Conservation (phyloP, 768 basidiomycete species). For the Boletus barrowsii region DNA sequence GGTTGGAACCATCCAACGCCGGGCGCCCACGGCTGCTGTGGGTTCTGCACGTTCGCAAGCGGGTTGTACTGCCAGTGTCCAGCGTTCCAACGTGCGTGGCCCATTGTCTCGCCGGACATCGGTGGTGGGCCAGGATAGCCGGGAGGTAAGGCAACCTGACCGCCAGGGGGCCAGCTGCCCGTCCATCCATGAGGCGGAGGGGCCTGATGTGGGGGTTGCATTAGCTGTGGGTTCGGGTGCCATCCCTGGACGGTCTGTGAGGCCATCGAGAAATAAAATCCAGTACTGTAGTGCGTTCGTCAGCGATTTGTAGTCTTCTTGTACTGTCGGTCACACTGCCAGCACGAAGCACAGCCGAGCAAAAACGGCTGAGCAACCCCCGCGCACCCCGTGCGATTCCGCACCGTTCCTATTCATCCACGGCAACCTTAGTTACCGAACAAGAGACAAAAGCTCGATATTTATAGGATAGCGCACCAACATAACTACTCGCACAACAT, state of each 20-base stretch:
- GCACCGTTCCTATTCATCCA: neutral
- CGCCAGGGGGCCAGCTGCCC: constrained; percentile 36
- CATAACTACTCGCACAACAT: neutral
- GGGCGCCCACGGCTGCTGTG: constrained; percentile 32
- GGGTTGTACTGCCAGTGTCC: constrained; percentile 55
- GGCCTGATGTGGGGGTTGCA: constrained; percentile 25
- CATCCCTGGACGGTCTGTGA: constrained; percentile 27
- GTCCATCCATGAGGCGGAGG: constrained; percentile 34
- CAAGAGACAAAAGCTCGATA: neutral
- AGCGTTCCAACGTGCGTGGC: constrained; percentile 45
- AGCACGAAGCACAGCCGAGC: constrained; percentile 17
- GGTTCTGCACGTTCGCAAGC: constrained; percentile 26
- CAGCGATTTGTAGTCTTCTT: neutral
- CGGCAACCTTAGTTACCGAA: neutral
- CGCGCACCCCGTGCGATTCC: constrained; percentile 15
- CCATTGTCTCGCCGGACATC: constrained; percentile 46
- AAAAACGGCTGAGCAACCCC: constrained; percentile 12
- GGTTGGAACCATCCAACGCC: constrained; percentile 30
- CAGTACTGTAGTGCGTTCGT: constrained; percentile 1
- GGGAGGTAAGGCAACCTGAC: constrained; percentile 29
- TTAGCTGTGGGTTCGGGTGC: constrained; percentile 34
- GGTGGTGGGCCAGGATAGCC: constrained; percentile 51
- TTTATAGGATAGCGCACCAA: neutral
- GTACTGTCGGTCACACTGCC: neutral
- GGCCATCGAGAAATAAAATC: constrained; percentile 14